Percentiles rank a stretch among this genome's conserved stretches.
phyloP scores from a whole-genome alignment of 116 monocot species.

The Phalaenopsis hybrid region DNA sequence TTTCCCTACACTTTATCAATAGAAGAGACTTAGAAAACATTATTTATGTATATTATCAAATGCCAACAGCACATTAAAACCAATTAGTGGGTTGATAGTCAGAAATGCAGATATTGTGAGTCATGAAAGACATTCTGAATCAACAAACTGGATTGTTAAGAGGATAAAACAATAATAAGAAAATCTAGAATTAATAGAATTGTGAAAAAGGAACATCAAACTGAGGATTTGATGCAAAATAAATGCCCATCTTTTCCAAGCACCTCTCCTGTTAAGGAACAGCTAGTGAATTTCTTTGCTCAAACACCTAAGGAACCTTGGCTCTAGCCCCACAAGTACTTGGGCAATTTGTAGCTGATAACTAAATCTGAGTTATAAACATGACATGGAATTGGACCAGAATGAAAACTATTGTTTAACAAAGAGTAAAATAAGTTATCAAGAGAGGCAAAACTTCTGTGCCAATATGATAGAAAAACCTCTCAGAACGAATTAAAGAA shows the following conservation, averaged over 20 bases:
- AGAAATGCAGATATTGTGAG: background rate
- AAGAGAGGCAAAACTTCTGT: background rate
- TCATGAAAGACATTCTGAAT: background rate
- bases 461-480: background rate
- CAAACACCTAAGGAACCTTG: background rate
- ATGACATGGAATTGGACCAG: background rate
- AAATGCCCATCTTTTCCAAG: background rate
- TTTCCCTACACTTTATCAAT: no score
- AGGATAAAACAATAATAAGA: background rate
- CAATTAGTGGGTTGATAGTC: background rate
- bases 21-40: background rate
- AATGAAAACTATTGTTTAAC: background rate
- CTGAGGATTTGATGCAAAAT: background rate
- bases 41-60: background rate
- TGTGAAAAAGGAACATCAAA: background rate
- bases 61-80: background rate
- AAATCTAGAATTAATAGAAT: background rate
- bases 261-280: background rate
- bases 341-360: background rate
- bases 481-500: background rate
- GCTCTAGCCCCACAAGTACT: background rate
- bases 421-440: background rate
- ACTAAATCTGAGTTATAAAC: background rate
- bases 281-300: background rate
- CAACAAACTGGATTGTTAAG: background rate